Conservation (phyloP, 2,329 filamentous ascomycete species). For the Ciborinia camelliae region DNA sequence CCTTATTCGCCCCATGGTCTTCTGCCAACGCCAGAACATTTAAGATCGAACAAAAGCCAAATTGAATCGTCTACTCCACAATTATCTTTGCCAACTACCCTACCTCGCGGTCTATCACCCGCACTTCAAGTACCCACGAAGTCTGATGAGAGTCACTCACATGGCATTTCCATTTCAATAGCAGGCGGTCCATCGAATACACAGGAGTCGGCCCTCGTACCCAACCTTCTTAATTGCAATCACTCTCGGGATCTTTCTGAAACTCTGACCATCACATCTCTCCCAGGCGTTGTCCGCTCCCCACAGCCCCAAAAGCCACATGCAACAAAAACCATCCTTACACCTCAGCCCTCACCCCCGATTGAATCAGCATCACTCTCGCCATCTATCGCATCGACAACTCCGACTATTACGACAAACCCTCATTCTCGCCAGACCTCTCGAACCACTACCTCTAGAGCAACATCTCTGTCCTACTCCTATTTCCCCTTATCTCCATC, state of each 20-base stretch:
- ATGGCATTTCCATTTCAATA: neutral
- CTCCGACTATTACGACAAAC: neutral
- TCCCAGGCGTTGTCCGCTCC: constrained; percentile 26
- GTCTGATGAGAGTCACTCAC: constrained; percentile 25
- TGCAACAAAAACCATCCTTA: constrained; percentile 27
- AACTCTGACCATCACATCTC: constrained; percentile 33
- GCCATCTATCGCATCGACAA: constrained; percentile 2
- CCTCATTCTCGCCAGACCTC: constrained; percentile 12
- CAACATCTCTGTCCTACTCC: constrained; percentile 20
- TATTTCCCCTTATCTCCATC: constrained; percentile 15
- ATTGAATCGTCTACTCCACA: constrained; percentile 24
- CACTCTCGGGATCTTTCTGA: constrained; percentile 31
- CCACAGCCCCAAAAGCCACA: constrained; percentile 32
- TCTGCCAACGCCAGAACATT: constrained; percentile 32
- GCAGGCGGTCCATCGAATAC: neutral
- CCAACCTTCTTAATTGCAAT: constrained; percentile 18
- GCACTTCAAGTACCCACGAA: constrained; percentile 25
- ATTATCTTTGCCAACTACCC: constrained; percentile 30
- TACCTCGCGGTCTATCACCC: constrained; percentile 20
- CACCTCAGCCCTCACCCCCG: constrained; percentile 26
- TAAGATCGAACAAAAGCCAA: constrained; percentile 26
- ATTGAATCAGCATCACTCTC: neutral
- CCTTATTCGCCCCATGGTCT: constrained; percentile 16
- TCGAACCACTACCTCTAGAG: constrained; percentile 11
- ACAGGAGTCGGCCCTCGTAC: constrained; percentile 3